Base-by-base conservation (phyloP, 1,139 yeast genomes). In the Nakaseomyces glabratus region DNA sequence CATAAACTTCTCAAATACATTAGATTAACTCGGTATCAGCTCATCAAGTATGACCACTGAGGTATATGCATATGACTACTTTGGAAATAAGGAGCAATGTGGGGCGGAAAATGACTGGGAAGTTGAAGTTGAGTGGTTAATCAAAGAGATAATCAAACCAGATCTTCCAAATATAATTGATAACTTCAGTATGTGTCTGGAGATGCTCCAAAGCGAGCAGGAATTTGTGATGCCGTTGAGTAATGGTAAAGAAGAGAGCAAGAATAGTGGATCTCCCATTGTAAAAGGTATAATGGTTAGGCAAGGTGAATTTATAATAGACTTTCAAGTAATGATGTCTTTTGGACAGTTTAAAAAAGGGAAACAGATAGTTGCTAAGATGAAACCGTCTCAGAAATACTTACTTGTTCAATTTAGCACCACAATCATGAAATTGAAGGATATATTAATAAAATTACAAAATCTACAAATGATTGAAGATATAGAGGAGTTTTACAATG, bases 151-250 rank as follows among this genome's bases (percentile, higher is more conserved):
- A 9, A 55, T 62, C 20, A 56, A 54, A 35, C 65, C 66, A 1
- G 62, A 60, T 31, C 37, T 62, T 20, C 65, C 64, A 23, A 51
- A 49, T 28, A 47, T 62, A 2, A 45, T 58, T 4, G 67, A 61
- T 22, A 55, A 61, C n/a, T 50, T 62, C 3, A 49, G 47, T 23
- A 45, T 49, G 20, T 61, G 66, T 36, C 33, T 61, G 3, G 58
- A 52, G 11, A 42, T 56, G 38, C 39, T 62, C 11, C 50, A 54
- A 3, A 49, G 58, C 18, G 48, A 49, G 9, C 48, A 51, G 10
- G 42, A 45, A 3, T 54, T 58, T 24, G 55, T 49, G 29, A 46
- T 61, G 44, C 61, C 65, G 5, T 46, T 61, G 4, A 52, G 50
- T 22, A 49, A 40, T 28, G 47, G 48, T 13, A 40, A 34, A 4